phyloP scores from a whole-genome alignment of 2,329 filamentous ascomycete genomes.

The Coniochaeta sp. region DNA sequence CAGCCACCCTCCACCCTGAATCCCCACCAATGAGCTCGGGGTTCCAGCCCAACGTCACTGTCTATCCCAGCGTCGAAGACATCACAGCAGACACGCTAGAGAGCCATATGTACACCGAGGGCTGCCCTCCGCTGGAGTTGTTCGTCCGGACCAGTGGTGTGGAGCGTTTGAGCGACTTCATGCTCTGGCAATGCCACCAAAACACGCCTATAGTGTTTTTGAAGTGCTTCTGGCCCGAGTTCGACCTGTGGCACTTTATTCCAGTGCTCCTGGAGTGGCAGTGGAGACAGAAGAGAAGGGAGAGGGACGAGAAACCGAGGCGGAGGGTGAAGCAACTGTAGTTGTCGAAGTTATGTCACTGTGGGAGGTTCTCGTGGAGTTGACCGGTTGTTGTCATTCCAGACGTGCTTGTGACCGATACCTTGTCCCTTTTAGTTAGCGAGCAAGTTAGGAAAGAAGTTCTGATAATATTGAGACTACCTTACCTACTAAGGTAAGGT shows the following conservation, averaged over 20 bases:
- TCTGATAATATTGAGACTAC: too few relatives aligned
- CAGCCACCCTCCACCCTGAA: conserved; percentile 48
- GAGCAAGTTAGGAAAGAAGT: too few relatives aligned
- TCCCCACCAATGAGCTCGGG: conserved; percentile 36
- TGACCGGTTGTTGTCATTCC: too few relatives aligned
- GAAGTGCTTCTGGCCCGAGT: conserved; percentile 90
- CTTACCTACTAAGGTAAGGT: too few relatives aligned
- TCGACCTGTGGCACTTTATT: conserved; percentile 87
- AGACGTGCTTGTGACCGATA: too few relatives aligned
- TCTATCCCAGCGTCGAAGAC: conserved; percentile 67
- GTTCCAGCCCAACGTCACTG: conserved; percentile 26
- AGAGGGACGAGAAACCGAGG: conserved; percentile 39
- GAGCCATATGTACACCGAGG: conserved; percentile 80
- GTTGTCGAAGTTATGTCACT: conserved; percentile 10
- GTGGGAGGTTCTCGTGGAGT: not conserved
- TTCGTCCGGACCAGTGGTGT: conserved; percentile 91
- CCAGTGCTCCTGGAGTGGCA: conserved; percentile 91
- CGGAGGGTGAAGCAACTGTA: conserved; percentile 24
- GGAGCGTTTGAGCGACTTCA: conserved; percentile 88
- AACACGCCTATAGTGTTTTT: conserved; percentile 89
- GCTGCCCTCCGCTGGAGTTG: conserved; percentile 81
- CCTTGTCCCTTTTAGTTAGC: too few relatives aligned
- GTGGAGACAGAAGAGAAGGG: conserved; percentile 54
- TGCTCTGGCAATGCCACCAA: conserved; percentile 97
- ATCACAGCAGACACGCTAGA: conserved; percentile 80